Evolutionary conservation across 257 asterid genomes (phyloP), one percentile per base, ranked within the genome.

Genomic region (Nicotiana attenuata): DNA sequence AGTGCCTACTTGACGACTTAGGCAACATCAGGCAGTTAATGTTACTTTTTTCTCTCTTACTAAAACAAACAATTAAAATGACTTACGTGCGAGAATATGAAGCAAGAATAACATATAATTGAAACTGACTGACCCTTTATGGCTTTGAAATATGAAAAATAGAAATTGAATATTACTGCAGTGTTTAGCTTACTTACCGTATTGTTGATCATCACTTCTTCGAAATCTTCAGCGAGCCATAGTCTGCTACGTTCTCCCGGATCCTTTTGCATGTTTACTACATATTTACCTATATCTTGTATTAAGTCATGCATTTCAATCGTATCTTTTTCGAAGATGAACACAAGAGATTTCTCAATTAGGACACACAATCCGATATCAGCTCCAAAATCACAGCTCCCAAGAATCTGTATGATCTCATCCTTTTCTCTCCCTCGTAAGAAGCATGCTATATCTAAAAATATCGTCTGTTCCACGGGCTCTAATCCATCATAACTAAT

Each of bases 221-320:
- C 17, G 1, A 67, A 33, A 33, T 67, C 53, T 35, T 67, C 55
- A 67, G 53, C 29, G 0, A 10, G 15, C 76, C 76, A 67, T 67
- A 67, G 17, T 67, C 53, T 67, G 76, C 53, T 67, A 20, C 38
- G 76, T 33, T 33, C 55, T 67, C 76, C 76, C 0, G 17, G 38
- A 4, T 67, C 53, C 38, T 67, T 67, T 35, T 67, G 76, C 53
- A 19, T 33, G 41, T 33, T 67, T 17, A 67, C 76, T 15, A 17
- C 76, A 67, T 67, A 67, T 67, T 14, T 35, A 33, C 76, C 53
- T 29, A 33, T 67, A 33, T 67, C 76, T 67, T 33, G 76, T 17
- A 67, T 67, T 45, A 67, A 35, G 29, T 67, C 76, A 35, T 67
- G 53, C 76, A 67, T 67, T 67, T 67, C 53, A 67, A 67, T 67